These are phyloP conservation scores for Lentinula sp. DNA, from an alignment of 768 basidiomycete genomes.

Conservation along the genomic window DNA sequence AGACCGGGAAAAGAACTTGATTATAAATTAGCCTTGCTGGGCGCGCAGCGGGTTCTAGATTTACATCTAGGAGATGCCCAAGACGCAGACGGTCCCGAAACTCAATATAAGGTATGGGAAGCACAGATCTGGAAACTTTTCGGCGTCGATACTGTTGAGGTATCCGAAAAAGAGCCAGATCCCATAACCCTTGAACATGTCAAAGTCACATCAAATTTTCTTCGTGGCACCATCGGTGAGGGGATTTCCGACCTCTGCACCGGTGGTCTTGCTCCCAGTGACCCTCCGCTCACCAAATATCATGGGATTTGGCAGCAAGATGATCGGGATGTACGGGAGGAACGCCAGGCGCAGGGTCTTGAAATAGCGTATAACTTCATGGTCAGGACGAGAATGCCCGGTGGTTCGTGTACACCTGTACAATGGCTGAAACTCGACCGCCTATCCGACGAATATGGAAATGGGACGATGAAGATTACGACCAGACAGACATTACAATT, in stretches of 20 bases:
- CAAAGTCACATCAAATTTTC: slow-evolving; percentile 91
- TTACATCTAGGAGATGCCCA: slow-evolving; percentile 94
- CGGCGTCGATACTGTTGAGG: slow-evolving; percentile 84
- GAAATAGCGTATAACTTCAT: slow-evolving; percentile 98
- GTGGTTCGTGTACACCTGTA: slow-evolving; percentile 83
- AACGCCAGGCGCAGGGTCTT: slow-evolving; percentile 84
- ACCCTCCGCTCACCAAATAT: slow-evolving; percentile 97
- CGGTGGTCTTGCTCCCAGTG: slow-evolving; percentile 85
- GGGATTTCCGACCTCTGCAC: slow-evolving; percentile 83
- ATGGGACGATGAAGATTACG: slow-evolving; percentile 93
- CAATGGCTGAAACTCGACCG: slow-evolving; percentile 97
- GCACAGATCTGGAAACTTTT: slow-evolving; percentile 88
- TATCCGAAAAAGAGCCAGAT: slow-evolving; percentile 92
- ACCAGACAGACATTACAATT: slow-evolving; percentile 99
- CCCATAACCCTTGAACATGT: slow-evolving; percentile 99
- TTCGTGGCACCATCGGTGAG: slow-evolving; percentile 92
- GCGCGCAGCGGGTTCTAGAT: slow-evolving; percentile 66
- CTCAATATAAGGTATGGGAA: slow-evolving; percentile 96
- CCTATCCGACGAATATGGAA: slow-evolving; percentile 93
- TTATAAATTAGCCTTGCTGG: slow-evolving; percentile 68
- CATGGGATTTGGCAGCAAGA: slow-evolving; percentile 96
- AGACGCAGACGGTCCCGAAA: slow-evolving; percentile 92
- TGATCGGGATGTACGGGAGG: slow-evolving; percentile 97
- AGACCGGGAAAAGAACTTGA: slow-evolving; percentile 94
- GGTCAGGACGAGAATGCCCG: slow-evolving; percentile 96